Evolutionary conservation across 1,139 yeast genomes (phyloP), one percentile per base, ranked within the genome.

Genomic region (Pichia cactophila): DNA sequence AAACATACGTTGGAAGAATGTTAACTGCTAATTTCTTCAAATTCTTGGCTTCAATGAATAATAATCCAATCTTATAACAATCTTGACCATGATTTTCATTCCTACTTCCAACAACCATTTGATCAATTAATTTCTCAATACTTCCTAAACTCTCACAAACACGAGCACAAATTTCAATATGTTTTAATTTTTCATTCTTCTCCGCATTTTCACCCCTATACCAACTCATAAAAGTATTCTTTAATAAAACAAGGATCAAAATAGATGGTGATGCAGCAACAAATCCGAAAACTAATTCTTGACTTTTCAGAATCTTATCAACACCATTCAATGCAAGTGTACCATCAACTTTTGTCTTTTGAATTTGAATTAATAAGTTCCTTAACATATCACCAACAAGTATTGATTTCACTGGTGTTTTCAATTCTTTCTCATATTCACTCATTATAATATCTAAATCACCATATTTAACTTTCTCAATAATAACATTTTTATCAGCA

Each of bases 311-410:
- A 56, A 92, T 71, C 64, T 86, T 84, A 67, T 92, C 97, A 55
- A 92, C 90, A 9, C 97, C 97, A 58, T 77, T 81, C 54, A 92
- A 78, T 0, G 96, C 97, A 9, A 89, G 72, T 35, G 87, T 92
- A 4, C 96, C 96, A 64, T 92, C 98, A 14, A 92, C 97, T 68
- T 92, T 92, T 14, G 96, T 85, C 67, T 92, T 92, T 64, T 92
- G 98, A 10, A 92, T 72, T 66, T 92, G 97, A 53, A 92, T 90
- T 59, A 92, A 68, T 44, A 92, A 67, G 12, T 92, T 81, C 46
- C 96, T 75, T 9, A 89, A 69, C 55, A 92, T 73, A 47, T 82
- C 78, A 3, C 97, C 98, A 9, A 72, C 69, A 4, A 80, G 49
- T 5, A 87, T 56, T 39, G 84, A 81, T 51, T 72, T 75, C 47